Conservation (phyloP, 345 rosid species). For the Brassica carinata region DNA sequence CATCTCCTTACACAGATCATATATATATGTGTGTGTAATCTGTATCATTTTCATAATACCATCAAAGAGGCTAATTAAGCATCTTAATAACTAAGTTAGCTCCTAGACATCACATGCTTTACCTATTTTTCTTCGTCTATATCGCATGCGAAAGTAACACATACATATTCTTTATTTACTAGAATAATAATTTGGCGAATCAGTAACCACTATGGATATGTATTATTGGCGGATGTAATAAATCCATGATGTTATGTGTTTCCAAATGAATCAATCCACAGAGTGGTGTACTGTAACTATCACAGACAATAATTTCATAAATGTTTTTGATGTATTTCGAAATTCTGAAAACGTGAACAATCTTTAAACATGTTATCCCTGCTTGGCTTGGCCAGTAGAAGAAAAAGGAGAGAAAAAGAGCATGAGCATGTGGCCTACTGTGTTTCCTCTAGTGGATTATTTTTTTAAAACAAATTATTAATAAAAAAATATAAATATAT, state of each 20-base stretch:
- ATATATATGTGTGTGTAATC: not conserved
- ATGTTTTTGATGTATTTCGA: not conserved
- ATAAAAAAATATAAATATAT: not conserved
- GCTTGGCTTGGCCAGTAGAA: constrained; percentile 42
- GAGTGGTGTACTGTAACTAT: constrained; percentile 40
- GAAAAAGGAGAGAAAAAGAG: constrained; percentile 39
- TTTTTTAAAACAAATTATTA: not conserved
- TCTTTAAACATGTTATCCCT: constrained; percentile 40
- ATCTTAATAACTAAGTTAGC: constrained; percentile 25
- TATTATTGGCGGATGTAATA: constrained; percentile 30
- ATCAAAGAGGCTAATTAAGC: constrained; percentile 22
- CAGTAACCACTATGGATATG: constrained; percentile 9
- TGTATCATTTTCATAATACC: constrained; percentile 17
- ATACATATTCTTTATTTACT: not conserved
- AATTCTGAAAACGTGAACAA: constrained; percentile 29
- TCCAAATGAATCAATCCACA: constrained; percentile 37
- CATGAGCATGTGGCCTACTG: constrained; percentile 41
- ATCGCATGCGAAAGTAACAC: constrained; percentile 35
- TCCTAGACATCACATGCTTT: constrained; percentile 41
- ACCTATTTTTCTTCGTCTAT: not conserved
- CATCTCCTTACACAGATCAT: not conserved
- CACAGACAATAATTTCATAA: constrained; percentile 13
- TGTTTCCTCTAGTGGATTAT: constrained; percentile 33
- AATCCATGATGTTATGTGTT: constrained; percentile 31
- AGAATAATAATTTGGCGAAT: constrained; percentile 14